Conservation (phyloP, 257 asterid genomes). For the Penstemon davidsonii region DNA sequence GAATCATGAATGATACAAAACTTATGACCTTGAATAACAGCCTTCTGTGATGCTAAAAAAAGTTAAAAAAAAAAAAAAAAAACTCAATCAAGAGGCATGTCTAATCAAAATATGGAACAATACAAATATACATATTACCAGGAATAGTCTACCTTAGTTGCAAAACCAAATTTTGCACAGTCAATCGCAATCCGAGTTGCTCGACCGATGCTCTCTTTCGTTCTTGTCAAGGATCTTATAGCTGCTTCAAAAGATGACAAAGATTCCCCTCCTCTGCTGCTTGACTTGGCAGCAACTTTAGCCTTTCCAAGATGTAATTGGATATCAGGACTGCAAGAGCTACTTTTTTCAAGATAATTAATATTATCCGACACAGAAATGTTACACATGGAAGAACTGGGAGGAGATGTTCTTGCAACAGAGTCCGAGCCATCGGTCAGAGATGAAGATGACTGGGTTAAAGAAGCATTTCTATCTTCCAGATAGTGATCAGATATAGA, state of each 20-base stretch:
- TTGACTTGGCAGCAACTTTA: conserved; percentile 52
- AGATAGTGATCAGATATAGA: conserved; percentile 40
- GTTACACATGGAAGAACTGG: conserved; percentile 51
- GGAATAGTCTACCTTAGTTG: conserved; percentile 61
- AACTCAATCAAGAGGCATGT: conserved; percentile 2
- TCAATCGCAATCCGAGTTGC: conserved; percentile 87
- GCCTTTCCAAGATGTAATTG: conserved; percentile 51
- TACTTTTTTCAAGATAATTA: conserved; percentile 41
- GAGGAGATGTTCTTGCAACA: conserved; percentile 53
- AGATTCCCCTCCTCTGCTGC: conserved; percentile 61
- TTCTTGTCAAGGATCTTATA: conserved; percentile 74
- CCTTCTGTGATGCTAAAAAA: conserved; percentile 6
- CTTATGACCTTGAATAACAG: not conserved
- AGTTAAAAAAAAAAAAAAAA: not conserved
- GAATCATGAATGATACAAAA: not conserved
- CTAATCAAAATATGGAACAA: conserved; percentile 20
- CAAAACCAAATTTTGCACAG: conserved; percentile 81
- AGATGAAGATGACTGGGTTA: conserved; percentile 57
- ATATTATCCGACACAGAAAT: conserved; percentile 45
- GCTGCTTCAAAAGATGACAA: conserved; percentile 67
- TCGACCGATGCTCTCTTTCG: conserved; percentile 80
- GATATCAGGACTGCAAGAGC: conserved; percentile 52
- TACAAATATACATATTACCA: conserved; percentile 6
- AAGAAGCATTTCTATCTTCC: conserved; percentile 49
- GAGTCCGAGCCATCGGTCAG: conserved; percentile 57